These are phyloP conservation scores for Aspergillus affinis DNA, from an alignment of 495 filamentous ascomycete genomes.

Conservation along the genomic window DNA sequence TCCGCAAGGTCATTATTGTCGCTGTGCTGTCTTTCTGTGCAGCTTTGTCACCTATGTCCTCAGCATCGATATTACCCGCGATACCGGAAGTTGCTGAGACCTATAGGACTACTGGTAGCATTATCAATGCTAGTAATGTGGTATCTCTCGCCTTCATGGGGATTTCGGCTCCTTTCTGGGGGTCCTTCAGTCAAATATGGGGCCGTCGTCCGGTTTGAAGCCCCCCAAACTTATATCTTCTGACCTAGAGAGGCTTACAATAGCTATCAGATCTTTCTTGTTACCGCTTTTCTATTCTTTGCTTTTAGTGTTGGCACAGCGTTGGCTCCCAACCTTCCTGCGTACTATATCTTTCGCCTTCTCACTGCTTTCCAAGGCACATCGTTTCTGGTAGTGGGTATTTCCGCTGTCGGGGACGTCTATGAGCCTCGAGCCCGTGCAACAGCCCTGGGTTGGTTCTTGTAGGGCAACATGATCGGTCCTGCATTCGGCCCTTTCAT, in stretches of 20 bases:
- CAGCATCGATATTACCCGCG: slow-evolving; percentile 42
- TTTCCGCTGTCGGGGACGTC: neutral
- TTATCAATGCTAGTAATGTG: slow-evolving; percentile 45
- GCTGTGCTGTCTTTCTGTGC: slow-evolving; percentile 61
- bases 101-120: slow-evolving; percentile 36
- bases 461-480: slow-evolving; percentile 53
- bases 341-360: slow-evolving; percentile 69
- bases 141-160: slow-evolving; percentile 59
- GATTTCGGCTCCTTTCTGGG: slow-evolving; percentile 52
- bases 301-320: slow-evolving; percentile 66
- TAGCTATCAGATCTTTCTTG: neutral
- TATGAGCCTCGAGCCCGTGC: slow-evolving; percentile 50
- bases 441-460: slow-evolving; percentile 54
- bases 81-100: slow-evolving; percentile 41
- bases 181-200: slow-evolving; percentile 41
- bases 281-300: slow-evolving; percentile 58
- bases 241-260: slow-evolving; percentile 34
- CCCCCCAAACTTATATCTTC: slow-evolving; percentile 33
- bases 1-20: slow-evolving; percentile 60
- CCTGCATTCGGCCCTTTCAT: slow-evolving; percentile 51
- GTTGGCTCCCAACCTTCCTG: slow-evolving; percentile 61
- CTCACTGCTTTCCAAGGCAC: slow-evolving; percentile 73
- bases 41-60: slow-evolving; percentile 42
- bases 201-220: slow-evolving; percentile 47
- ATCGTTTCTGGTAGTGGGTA: slow-evolving; percentile 21